These are phyloP conservation scores for Tetrahymena borealis DNA, from an alignment of 73 alveolate genomes.

Conservation along the genomic window DNA sequence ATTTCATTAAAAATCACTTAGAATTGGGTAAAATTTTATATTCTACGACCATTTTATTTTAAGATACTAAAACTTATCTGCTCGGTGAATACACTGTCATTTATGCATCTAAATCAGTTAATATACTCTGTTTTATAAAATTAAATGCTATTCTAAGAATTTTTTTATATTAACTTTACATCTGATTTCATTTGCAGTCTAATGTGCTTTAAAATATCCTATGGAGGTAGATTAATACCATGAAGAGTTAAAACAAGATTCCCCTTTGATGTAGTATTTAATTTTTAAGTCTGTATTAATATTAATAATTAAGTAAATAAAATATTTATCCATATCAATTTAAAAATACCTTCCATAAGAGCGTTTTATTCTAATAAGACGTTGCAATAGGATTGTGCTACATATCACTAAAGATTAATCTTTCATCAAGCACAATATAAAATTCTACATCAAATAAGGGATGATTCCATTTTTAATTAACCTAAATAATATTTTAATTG, in stretches of 20 bases:
- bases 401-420: background rate
- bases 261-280: background rate
- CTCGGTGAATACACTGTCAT: background rate
- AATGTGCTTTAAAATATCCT: background rate
- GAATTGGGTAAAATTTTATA: background rate
- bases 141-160: background rate
- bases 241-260: background rate
- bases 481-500: background rate
- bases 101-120: background rate
- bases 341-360: background rate
- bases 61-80: background rate
- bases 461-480: background rate
- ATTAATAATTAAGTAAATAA: background rate
- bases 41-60: background rate
- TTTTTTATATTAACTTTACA: background rate
- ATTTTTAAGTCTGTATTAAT: background rate
- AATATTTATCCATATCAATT: background rate
- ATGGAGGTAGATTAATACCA: background rate
- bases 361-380: background rate
- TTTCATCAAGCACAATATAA: background rate
- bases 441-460: background rate
- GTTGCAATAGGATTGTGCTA: background rate
- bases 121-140: background rate
- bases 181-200: background rate
- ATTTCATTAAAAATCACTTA: background rate